Evolutionary conservation across 768 basidiomycete species (phyloP).

Genomic region (Omphalotus guepiniiformis): DNA sequence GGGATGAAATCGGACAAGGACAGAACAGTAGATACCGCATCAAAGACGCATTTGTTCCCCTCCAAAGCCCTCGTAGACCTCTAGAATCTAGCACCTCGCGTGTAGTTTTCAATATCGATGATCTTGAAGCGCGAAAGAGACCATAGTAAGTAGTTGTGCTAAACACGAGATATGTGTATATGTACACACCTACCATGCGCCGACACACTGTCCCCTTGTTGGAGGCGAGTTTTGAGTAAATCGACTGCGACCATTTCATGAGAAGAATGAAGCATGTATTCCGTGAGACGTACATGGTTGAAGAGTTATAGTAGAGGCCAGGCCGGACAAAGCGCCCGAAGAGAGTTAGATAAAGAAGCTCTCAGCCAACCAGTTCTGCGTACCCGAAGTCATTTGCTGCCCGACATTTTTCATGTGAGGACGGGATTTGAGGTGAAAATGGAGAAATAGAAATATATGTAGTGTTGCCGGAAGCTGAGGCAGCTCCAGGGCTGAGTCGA

Average conservation of each 20-base stretch:
- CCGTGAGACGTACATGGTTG: constrained; percentile 60
- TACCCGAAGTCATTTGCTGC: constrained; percentile 64
- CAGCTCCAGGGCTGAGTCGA: too few relatives aligned
- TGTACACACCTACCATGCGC: constrained; percentile 31
- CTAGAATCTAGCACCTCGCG: constrained; percentile 56
- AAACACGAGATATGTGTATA: too few relatives aligned
- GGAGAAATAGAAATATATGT: too few relatives aligned
- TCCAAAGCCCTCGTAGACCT: constrained; percentile 77
- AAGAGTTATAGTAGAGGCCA: constrained; percentile 67
- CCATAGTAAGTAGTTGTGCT: too few relatives aligned
- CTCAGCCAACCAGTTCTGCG: constrained; percentile 4
- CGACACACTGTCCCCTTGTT: constrained; percentile 66
- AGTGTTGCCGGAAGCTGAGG: too few relatives aligned
- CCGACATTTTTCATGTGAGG: constrained; percentile 60
- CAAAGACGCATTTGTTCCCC: constrained; percentile 81
- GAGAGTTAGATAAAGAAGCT: constrained; percentile 3
- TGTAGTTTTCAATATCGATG: constrained; percentile 45
- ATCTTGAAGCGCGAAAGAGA: constrained; percentile 17
- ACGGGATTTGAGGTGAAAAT: too few relatives aligned
- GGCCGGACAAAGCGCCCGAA: constrained; percentile 73
- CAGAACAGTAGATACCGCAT: constrained; percentile 42
- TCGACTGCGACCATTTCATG: constrained; percentile 51
- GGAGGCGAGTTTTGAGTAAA: constrained; percentile 86
- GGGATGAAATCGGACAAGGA: neutral
- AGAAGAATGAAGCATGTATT: neutral